Evolutionary conservation across 2,329 filamentous ascomycete genomes (phyloP).

Genomic region (Verticillium nonalfalfae): DNA sequence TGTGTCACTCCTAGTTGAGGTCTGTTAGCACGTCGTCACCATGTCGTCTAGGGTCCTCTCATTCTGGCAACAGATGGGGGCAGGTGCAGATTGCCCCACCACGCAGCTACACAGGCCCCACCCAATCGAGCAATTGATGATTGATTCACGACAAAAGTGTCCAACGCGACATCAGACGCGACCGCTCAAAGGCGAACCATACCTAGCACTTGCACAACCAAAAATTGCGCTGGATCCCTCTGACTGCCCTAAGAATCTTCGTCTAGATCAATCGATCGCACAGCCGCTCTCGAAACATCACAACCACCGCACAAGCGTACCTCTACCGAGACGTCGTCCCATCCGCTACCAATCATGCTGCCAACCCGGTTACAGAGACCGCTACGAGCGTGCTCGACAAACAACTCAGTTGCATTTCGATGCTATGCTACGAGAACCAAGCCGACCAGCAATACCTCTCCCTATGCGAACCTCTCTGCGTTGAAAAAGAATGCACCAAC

Average conservation of each 20-base stretch:
- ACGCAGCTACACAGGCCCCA: neutral
- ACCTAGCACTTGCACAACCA: neutral
- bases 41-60: too few species aligned
- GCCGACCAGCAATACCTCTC: conserved; percentile 1
- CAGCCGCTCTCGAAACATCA: too few species aligned
- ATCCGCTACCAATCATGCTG: neutral
- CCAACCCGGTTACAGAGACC: neutral
- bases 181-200: neutral
- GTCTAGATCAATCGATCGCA: neutral
- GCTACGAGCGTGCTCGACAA: neutral
- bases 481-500: neutral
- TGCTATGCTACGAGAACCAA: conserved; percentile 8
- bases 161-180: neutral
- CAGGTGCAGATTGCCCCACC: too few species aligned
- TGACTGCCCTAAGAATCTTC: too few species aligned
- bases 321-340: neutral
- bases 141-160: neutral
- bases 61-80: too few species aligned
- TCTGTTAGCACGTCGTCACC: too few species aligned
- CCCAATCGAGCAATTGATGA: neutral
- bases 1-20: too few species aligned
- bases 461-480: neutral
- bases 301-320: too few species aligned
- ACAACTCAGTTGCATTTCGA: neutral
- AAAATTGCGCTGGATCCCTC: too few species aligned